Conservation (phyloP, 2,329 filamentous ascomycete genomes). For the Pseudocercospora macadamiae region DNA sequence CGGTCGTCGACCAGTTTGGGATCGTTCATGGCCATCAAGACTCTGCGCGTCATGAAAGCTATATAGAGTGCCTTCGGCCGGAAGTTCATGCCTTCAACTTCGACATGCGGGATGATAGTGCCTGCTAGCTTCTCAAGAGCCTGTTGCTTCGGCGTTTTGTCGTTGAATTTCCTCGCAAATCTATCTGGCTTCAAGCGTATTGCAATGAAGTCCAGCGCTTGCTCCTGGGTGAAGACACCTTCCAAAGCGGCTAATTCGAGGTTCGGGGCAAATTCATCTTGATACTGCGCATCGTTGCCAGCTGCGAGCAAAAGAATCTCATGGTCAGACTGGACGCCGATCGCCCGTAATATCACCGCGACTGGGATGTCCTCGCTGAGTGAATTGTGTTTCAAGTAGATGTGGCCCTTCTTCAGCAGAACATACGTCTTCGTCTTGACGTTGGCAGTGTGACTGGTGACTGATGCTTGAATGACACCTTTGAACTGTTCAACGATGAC, state of each 20-base stretch:
- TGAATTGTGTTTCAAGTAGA: constrained; percentile 90
- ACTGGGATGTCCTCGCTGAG: constrained; percentile 93
- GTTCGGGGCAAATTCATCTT: constrained; percentile 93
- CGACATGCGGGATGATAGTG: constrained; percentile 92
- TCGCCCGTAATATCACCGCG: constrained; percentile 86
- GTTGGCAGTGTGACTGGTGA: constrained; percentile 96
- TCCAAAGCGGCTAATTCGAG: constrained; percentile 88
- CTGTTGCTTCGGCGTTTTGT: constrained; percentile 82
- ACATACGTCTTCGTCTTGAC: constrained; percentile 98
- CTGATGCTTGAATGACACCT: constrained; percentile 89
- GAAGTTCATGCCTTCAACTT: constrained; percentile 89
- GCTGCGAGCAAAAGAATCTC: constrained; percentile 92
- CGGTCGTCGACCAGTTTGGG: constrained; percentile 89
- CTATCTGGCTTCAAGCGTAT: constrained; percentile 84
- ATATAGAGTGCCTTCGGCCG: constrained; percentile 96
- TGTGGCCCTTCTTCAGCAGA: constrained; percentile 87
- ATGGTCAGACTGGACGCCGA: constrained; percentile 91
- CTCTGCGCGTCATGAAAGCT: constrained; percentile 94
- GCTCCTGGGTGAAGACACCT: constrained; percentile 88
- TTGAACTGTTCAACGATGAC: constrained; percentile 98
- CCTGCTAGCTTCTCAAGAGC: constrained; percentile 90
- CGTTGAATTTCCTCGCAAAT: constrained; percentile 50
- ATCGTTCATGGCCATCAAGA: constrained; percentile 91
- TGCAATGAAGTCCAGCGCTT: constrained; percentile 92
- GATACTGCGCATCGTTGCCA: constrained; percentile 83